phyloP scores from a whole-genome alignment of 805 yeast genomes.

The Candida jianshihensis region DNA sequence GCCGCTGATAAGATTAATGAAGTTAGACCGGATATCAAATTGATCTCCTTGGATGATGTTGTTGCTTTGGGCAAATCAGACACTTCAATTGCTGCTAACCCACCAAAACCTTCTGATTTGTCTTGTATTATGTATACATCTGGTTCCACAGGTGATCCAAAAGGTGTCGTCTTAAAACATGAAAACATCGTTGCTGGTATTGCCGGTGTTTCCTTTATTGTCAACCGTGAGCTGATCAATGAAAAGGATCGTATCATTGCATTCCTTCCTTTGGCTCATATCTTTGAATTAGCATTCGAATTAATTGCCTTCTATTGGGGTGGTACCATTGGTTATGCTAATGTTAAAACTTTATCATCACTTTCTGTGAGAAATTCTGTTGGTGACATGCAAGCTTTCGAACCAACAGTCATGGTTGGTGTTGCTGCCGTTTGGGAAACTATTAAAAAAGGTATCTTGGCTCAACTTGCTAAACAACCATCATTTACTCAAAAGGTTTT shows the following conservation, averaged over 20 bases:
- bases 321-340: conserved; percentile 81
- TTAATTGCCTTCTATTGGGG: conserved; percentile 83
- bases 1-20: conserved; percentile 55
- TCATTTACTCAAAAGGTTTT: conserved; percentile 67
- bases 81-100: conserved; percentile 29
- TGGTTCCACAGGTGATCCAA: conserved; percentile 76
- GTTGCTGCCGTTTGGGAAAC: conserved; percentile 99
- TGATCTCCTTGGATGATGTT: conserved; percentile 61
- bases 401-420: conserved; percentile 94
- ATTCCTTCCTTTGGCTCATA: conserved; percentile 93
- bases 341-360: conserved; percentile 84
- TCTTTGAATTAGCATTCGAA: conserved; percentile 89
- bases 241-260: conserved; percentile 70
- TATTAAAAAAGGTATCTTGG: conserved; percentile 84
- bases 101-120: conserved; percentile 42
- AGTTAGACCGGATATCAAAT: conserved; percentile 70
- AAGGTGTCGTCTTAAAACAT: conserved; percentile 67
- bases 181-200: conserved; percentile 72
- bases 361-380: conserved; percentile 74
- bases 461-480: conserved; percentile 64
- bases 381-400: conserved; percentile 81
- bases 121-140: conserved; percentile 69
- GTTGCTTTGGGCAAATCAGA: conserved; percentile 53
- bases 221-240: conserved; percentile 43
- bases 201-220: conserved; percentile 70